Conservation (phyloP, 306 rosid genomes). For the Canavalia ensiformis region DNA sequence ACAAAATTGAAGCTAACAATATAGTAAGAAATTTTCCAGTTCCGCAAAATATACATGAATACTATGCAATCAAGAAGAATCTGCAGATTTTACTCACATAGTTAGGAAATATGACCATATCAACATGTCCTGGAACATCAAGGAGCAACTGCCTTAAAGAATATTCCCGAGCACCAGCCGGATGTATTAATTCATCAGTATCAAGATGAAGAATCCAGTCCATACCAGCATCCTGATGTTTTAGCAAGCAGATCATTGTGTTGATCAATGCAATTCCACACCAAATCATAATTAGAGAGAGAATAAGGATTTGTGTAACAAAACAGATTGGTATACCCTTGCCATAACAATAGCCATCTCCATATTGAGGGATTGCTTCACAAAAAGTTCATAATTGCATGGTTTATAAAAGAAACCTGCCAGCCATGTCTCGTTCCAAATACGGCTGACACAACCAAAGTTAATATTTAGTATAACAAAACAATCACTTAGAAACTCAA, state of each 20-base stretch:
- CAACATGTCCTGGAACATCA: conserved; percentile 90
- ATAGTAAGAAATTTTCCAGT: conserved; percentile 25
- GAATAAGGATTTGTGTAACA: conserved; percentile 2
- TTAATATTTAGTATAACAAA: conserved; percentile 38
- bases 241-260: conserved; percentile 42
- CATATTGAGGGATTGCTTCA: conserved; percentile 99
- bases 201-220: conserved; percentile 99
- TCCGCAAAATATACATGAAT: conserved; percentile 39
- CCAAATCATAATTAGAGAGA: background rate
- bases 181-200: conserved; percentile 93
- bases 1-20: conserved; percentile 39
- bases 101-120: conserved; percentile 96
- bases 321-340: conserved; percentile 73
- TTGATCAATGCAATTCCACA: conserved; percentile 24
- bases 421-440: conserved; percentile 99
- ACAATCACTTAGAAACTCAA: conserved; percentile 33
- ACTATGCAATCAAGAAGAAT: conserved; percentile 22
- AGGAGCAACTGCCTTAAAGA: conserved; percentile 91
- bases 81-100: conserved; percentile 71
- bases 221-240: conserved; percentile 84
- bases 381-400: conserved; percentile 97
- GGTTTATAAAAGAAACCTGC: conserved; percentile 97
- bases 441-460: conserved; percentile 75
- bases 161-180: conserved; percentile 91
- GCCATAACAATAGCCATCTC: conserved; percentile 99